phyloP scores from a whole-genome alignment of 257 asterid genomes.

The Apocynum venetum region DNA sequence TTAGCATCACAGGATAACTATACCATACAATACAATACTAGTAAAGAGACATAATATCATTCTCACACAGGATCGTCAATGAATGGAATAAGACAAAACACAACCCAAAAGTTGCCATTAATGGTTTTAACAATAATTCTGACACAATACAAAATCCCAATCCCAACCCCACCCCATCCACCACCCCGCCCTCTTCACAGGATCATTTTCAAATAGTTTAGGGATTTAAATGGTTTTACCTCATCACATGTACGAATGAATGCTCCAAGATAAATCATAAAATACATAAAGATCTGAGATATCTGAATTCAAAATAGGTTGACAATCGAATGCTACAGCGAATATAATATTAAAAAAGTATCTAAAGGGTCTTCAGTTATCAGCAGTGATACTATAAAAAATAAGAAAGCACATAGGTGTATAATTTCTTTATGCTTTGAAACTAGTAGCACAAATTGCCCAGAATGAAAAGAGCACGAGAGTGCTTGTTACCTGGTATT shows the following conservation, averaged over 20 bases:
- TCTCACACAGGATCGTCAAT: neutral
- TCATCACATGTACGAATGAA: too few species aligned
- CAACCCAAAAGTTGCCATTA: too few species aligned
- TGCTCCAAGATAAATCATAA: neutral
- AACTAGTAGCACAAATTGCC: neutral
- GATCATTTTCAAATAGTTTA: too few species aligned
- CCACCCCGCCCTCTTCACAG: too few species aligned
- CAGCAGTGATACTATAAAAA: neutral
- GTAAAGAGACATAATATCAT: neutral
- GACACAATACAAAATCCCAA: too few species aligned
- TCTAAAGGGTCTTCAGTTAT: too few species aligned
- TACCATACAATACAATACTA: neutral
- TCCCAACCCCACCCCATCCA: too few species aligned
- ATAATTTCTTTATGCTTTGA: neutral
- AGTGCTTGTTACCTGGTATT: slow-evolving; percentile 44
- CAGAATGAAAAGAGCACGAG: neutral
- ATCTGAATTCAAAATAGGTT: neutral
- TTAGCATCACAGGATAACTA: neutral
- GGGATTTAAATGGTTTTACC: too few species aligned
- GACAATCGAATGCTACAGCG: neutral
- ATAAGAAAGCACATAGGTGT: neutral
- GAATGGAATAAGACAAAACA: neutral
- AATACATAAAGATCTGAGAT: neutral
- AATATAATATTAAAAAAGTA: neutral
- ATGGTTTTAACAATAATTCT: too few species aligned